Conservation (phyloP, 176 grass and related monocot species). For the Aegilops bicornis region DNA sequence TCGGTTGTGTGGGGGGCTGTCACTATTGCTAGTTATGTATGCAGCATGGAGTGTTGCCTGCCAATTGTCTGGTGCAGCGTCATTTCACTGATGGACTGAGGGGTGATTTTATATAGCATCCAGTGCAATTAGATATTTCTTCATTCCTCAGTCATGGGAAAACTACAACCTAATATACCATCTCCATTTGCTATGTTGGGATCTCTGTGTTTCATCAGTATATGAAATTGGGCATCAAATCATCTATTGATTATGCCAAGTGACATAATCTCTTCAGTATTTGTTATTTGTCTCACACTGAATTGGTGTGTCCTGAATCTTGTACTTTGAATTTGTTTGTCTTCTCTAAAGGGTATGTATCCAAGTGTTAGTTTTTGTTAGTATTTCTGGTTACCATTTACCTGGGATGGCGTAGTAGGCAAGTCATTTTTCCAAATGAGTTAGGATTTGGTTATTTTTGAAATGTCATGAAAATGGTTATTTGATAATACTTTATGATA, state of each 20-base stretch:
- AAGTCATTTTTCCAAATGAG: background rate
- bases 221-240: background rate
- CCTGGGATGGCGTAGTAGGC: background rate
- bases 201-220: background rate
- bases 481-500: background rate
- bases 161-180: background rate
- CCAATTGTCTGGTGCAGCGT: background rate
- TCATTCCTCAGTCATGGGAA: background rate
- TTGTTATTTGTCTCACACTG: background rate
- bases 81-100: background rate
- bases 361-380: background rate
- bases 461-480: background rate
- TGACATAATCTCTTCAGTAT: background rate
- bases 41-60: background rate
- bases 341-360: background rate
- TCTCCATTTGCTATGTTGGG: background rate
- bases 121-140: slow-evolving; percentile 7
- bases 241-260: background rate
- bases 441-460: background rate
- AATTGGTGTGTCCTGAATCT: background rate
- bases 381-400: background rate
- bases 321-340: background rate
- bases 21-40: background rate
- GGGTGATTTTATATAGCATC: background rate
- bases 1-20: background rate